Base-by-base conservation (phyloP, 1,139 yeast genomes). In the Yamadazyma diddensiae region DNA sequence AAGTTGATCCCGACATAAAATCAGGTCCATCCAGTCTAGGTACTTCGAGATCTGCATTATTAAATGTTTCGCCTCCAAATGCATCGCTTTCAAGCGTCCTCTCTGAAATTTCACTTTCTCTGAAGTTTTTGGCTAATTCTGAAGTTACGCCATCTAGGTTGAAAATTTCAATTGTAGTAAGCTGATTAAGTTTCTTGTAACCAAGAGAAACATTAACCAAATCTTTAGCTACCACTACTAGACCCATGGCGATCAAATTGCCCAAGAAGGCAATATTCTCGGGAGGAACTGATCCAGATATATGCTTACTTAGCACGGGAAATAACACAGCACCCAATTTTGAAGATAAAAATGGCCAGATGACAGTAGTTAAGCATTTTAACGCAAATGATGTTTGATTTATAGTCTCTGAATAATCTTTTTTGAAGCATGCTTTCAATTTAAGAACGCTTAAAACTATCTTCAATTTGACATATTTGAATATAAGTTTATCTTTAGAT, bases 301-400 rank as follows among this genome's bases (percentile, higher is more conserved):
- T 23, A 14, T 35, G 31, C 15, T 32, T 41, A 5, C 42, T 26
- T 6, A 36, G 8, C 0, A 56, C 19, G 1, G 43, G 42, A 26
- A 34, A 48, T 3, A 65, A 36, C 1, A 57, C 21, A 10, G 35
- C 33, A 0, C 73, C 72, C 2, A 65, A 30, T 33, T 62, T 61
- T 0, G 70, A 55, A 9, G 70, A 55, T 9, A 61, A 16, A 35
- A 55, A 62, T 13, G 75, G 74, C 74, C 74, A 68, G 26, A 58
- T 15, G 7, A 63, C 29, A 0, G 73, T 64, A 4, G 71, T 58
- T 11, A 65, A 34, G 8, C 53, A 42, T 22, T 58, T 45, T 14
- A 66, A 41, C 2, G 62, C 48, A 5, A 49, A 42, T 11, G 68
- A 63, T 12, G 46, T 49, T 21, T 43, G 33, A 1, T 54, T 35